phyloP scores from a whole-genome alignment of 2,329 filamentous ascomycete species.

The Aspergillus alliaceus region DNA sequence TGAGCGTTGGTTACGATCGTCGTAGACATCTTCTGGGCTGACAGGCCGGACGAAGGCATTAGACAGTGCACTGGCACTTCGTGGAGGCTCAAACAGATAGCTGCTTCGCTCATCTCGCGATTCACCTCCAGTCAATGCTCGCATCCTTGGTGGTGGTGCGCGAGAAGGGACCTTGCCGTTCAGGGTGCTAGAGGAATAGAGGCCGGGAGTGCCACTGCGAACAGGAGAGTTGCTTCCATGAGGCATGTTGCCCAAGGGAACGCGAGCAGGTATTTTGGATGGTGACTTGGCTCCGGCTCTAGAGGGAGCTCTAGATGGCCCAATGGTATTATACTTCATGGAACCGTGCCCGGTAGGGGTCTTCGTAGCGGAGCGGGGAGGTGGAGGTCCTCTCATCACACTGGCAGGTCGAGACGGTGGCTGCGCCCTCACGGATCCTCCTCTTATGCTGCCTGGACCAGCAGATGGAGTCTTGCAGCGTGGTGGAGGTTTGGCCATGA shows the following conservation, averaged over 20 bases:
- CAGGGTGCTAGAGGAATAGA: constrained; percentile 43
- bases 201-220: constrained; percentile 53
- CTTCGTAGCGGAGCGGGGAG: constrained; percentile 46
- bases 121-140: constrained; percentile 66
- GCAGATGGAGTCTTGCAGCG: constrained; percentile 48
- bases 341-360: constrained; percentile 46
- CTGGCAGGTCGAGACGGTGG: constrained; percentile 30
- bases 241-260: constrained; percentile 48
- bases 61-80: constrained; percentile 53
- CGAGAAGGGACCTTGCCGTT: constrained; percentile 52
- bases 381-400: constrained; percentile 39
- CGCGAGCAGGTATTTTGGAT: constrained; percentile 50
- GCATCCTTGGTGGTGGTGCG: constrained; percentile 87
- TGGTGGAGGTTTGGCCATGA: constrained; percentile 66
- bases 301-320: constrained; percentile 22
- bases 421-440: constrained; percentile 24
- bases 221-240: constrained; percentile 75
- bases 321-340: constrained; percentile 41
- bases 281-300: constrained; percentile 43
- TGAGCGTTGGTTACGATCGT: constrained; percentile 59
- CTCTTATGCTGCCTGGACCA: constrained; percentile 27
- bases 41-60: constrained; percentile 57
- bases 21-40: constrained; percentile 80
- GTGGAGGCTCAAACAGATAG: constrained; percentile 41
- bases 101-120: constrained; percentile 43